Percentiles rank a stretch among this genome's conserved stretches.
Conservation (phyloP, 805 yeast genomes). For the Tetrapisispora phaffii region DNA sequence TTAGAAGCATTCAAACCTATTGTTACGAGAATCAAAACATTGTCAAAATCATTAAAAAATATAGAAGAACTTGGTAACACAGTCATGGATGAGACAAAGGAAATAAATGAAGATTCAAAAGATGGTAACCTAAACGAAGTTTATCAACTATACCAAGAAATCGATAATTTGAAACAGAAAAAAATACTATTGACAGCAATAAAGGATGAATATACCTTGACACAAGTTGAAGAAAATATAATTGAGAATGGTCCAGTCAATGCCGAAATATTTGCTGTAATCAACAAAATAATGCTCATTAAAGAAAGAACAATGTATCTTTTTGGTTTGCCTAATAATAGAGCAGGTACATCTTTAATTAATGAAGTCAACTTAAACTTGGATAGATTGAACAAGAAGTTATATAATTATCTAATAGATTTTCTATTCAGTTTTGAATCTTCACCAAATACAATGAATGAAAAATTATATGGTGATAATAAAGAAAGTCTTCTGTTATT, state of each 20-base stretch:
- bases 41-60: conserved; percentile 20
- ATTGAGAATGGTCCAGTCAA: conserved; percentile 36
- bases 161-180: conserved; percentile 31
- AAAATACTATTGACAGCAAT: conserved; percentile 44
- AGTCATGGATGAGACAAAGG: conserved; percentile 10
- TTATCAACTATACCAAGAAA: conserved; percentile 10
- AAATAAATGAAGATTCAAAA: conserved; percentile 22
- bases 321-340: conserved; percentile 58
- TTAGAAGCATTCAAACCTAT: conserved; percentile 37
- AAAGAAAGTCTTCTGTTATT: conserved; percentile 16
- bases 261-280: conserved; percentile 48
- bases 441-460: conserved; percentile 11
- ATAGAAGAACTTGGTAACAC: conserved; percentile 12
- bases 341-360: conserved; percentile 58
- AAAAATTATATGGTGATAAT: conserved; percentile 8
- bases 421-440: conserved; percentile 26
- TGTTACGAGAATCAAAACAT: conserved; percentile 33
- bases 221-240: conserved; percentile 59
- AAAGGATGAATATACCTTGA: conserved; percentile 54
- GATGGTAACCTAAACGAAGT: conserved; percentile 8
- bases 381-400: conserved; percentile 43
- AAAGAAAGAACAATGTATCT: conserved; percentile 60
- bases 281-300: conserved; percentile 54
- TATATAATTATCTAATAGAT: conserved; percentile 35
- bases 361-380: conserved; percentile 43